Conservation (phyloP, 2,329 filamentous ascomycete genomes). For the Ophiostoma novo-ulmi region DNA sequence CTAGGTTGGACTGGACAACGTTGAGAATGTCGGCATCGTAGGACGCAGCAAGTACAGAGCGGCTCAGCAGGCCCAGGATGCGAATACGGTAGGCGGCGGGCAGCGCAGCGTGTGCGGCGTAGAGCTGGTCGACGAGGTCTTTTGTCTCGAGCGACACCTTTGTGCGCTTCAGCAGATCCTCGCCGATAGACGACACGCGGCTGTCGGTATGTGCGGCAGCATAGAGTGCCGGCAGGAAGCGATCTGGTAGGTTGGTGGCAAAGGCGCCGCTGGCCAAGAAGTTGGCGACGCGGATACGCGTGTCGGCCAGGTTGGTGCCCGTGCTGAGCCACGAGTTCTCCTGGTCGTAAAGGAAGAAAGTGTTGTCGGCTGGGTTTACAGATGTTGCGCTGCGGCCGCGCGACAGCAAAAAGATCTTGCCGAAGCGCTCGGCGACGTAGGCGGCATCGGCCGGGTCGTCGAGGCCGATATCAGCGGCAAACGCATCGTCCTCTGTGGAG, state of each 20-base stretch:
- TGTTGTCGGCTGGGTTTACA: constrained; percentile 46
- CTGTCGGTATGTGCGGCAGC: constrained; percentile 79
- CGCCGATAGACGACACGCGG: constrained; percentile 74
- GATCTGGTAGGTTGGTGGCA: constrained; percentile 38
- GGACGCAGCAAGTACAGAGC: constrained; percentile 67
- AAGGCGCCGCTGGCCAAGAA: constrained; percentile 85
- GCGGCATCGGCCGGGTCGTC: constrained; percentile 61
- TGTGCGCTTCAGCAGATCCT: constrained; percentile 80
- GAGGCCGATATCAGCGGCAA: constrained; percentile 63
- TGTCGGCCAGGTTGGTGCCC: constrained; percentile 62
- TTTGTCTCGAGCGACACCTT: constrained; percentile 68
- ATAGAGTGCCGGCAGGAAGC: constrained; percentile 77
- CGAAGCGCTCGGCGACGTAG: constrained; percentile 70
- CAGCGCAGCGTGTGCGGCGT: constrained; percentile 66
- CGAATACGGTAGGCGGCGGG: constrained; percentile 71
- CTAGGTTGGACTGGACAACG: constrained; percentile 63
- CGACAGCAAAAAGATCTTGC: constrained; percentile 65
- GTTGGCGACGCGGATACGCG: constrained; percentile 62
- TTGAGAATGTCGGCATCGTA: constrained; percentile 63
- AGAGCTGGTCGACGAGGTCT: constrained; percentile 59
- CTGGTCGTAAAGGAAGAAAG: constrained; percentile 64
- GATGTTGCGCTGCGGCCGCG: background rate
- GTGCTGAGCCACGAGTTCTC: constrained; percentile 60
- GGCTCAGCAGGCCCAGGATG: constrained; percentile 69
- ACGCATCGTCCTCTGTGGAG: constrained; percentile 66